Evolutionary conservation across 2,329 filamentous ascomycete genomes (phyloP).

Genomic region (Alternaria panax): DNA sequence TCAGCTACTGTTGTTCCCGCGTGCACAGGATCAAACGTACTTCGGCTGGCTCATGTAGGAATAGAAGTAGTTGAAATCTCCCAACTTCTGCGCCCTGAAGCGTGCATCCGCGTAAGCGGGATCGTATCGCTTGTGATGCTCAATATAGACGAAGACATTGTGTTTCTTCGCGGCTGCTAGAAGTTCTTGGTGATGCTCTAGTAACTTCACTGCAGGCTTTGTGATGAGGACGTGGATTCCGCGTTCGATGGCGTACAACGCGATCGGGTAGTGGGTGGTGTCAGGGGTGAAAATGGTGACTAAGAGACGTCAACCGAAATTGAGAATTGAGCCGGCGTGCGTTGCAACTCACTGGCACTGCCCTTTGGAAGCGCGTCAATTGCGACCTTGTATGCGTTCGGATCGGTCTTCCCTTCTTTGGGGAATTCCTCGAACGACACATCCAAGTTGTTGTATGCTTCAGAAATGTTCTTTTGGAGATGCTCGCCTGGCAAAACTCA

Average conservation of each 20-base stretch:
- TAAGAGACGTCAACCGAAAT: constrained; percentile 11
- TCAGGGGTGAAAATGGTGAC: constrained; percentile 96
- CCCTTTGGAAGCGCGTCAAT: constrained; percentile 84
- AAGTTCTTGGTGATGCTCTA: constrained; percentile 79
- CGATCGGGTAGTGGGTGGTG: constrained; percentile 90
- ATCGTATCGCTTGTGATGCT: constrained; percentile 97
- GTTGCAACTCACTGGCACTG: constrained; percentile 66
- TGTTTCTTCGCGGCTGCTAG: constrained; percentile 74
- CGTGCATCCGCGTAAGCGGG: constrained; percentile 90
- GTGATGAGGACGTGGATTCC: constrained; percentile 91
- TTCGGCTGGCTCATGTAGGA: constrained; percentile 85
- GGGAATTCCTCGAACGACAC: constrained; percentile 85
- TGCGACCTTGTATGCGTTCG: constrained; percentile 85
- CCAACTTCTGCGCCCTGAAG: constrained; percentile 75
- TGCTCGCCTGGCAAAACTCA: constrained; percentile 70
- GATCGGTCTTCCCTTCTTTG: constrained; percentile 74
- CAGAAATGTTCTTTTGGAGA: constrained; percentile 83
- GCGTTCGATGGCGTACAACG: constrained; percentile 87
- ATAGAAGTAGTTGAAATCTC: constrained; percentile 99
- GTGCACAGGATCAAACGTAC: constrained; percentile 52
- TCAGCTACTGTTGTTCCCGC: constrained; percentile 50
- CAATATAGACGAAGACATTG: constrained; percentile 88
- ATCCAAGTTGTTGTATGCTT: constrained; percentile 89
- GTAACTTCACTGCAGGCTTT: constrained; percentile 88
- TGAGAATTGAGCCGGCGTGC: background rate